Base-by-base conservation (phyloP, 805 yeast genomes). In the Scheffersomyces coipomensis region DNA sequence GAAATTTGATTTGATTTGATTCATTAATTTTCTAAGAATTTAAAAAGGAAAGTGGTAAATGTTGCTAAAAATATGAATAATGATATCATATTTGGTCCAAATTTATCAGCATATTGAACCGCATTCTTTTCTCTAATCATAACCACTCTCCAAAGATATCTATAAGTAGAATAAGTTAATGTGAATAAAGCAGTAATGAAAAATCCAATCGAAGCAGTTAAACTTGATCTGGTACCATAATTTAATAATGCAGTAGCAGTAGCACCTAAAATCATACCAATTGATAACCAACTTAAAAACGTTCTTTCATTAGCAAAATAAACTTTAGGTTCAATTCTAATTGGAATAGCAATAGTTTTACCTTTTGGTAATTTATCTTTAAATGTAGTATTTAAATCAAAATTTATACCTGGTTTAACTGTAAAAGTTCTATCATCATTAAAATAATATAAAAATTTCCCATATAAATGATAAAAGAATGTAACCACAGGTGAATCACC, bases 261-360 rank as follows among this genome's bases (percentile, higher is more conserved):
- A 34, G 91, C 95, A 32, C 93, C 89, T 41, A 93, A 72, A 31
- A 91, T 71, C 72, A 93, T 79, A 7, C 93, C 87, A 51, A 93
- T 88, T 29, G 96, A 90, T 40, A 91, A 68, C 99, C 99, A 93
- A 29, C 95, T 79, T 46, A 93, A 72, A 56, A 83, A 91, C 0
- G 99, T 93, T 67, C 99, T 81, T 64, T 93, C 99, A 18, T 95
- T 88, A 5, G 99, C 99, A 64, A 93, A 93, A 61, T 93, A 93
- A n/a, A 93, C 99, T 68, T 93, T 93, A 42, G 99, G 99, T 65
- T 93, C 99, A 26, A 93, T 90, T 55, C 99, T 79, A 27, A 93
- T 95, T 2, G 98, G 99, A 7, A 93, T 93, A 55, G 89, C 80
- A 43, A 93, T 87, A 33, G 77, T 75, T 63, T 89, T 90, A 2